Evolutionary conservation across 1,139 yeast species (phyloP).

Genomic region (Groenewaldozyma sp.): DNA sequence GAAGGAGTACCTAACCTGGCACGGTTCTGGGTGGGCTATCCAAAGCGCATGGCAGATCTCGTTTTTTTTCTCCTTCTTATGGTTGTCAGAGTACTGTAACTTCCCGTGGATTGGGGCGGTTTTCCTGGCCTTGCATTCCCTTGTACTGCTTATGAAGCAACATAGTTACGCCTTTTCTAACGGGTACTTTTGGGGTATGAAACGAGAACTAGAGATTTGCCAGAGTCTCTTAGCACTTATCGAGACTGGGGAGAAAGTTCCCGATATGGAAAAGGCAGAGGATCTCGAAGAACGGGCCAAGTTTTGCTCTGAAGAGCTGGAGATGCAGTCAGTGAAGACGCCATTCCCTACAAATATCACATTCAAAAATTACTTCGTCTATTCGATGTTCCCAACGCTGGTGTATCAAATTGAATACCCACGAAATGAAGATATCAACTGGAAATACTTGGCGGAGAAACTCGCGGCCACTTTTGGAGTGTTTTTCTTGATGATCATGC

Average conservation of each 20-base stretch:
- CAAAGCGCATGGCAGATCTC: constrained; percentile 48
- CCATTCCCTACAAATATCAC: constrained; percentile 66
- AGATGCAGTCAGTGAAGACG: constrained; percentile 24
- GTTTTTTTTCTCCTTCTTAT: constrained; percentile 39
- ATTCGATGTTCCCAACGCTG: constrained; percentile 83
- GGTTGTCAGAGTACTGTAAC: constrained; percentile 42
- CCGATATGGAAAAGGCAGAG: constrained; percentile 5
- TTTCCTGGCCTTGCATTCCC: constrained; percentile 69
- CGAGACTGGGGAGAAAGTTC: too few species aligned
- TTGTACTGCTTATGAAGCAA: constrained; percentile 84
- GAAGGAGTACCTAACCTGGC: constrained; percentile 45
- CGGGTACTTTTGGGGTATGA: constrained; percentile 71
- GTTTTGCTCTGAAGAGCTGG: constrained; percentile 25
- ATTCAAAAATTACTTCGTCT: constrained; percentile 58
- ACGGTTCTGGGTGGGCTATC: constrained; percentile 47
- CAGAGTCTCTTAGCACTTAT: constrained; percentile 15
- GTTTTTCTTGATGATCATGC: constrained; percentile 67
- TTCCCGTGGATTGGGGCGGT: constrained; percentile 87
- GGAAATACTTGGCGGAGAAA: constrained; percentile 63
- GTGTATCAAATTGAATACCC: constrained; percentile 66
- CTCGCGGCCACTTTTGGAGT: constrained; percentile 78
- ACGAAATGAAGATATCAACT: constrained; percentile 57
- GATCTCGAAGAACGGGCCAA: constrained; percentile 10
- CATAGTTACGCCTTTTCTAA: constrained; percentile 85
- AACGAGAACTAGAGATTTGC: constrained; percentile 48